Evolutionary conservation across 2,329 filamentous ascomycete species (phyloP), one percentile per base, ranked within the genome.

Genomic region (Curvularia verruculosa): DNA sequence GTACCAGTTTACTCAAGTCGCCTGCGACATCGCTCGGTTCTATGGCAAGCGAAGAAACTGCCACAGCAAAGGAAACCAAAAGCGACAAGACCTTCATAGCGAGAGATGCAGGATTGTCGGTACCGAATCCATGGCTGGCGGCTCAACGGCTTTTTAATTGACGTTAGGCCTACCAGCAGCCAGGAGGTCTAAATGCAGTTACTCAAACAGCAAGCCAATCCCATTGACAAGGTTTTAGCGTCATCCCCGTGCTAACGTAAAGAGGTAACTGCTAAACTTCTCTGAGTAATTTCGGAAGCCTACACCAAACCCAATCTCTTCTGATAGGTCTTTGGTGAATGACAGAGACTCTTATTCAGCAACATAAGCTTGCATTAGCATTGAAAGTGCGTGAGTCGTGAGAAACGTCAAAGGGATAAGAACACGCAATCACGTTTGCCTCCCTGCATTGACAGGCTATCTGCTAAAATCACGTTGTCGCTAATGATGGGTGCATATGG

Each of bases 1-100:
- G 61, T 1, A 69, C 56, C 18, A 69, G 31, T 3, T 41, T 21
- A 34, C 58, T 43, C 19, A 69, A 49, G 40, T 66, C 65, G 19
- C 41, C 31, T 6, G 58, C 61, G 21, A 69, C 52, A 24, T 54
- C 23, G 1, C 55, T 52, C 36, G 57, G 54, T 37, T 45, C 52
- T 15, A 62, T 41, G 24, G 52, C 59, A 34, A 66, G 36, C 26
- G 66, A 65, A 43, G 61, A 50, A 9, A 57, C 50, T 5, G 48
- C 60, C 24, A 56, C 51, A 23, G 49, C 49, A 24, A 59, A 57
- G 15, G 58, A 55, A 18, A 63, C 49, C 18, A 64, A 52, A 4
- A 65, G 10, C 40, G 53, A 53, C 19, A 64, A 52, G 31, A 58
- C 46, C 28, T 52, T 58, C 65, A 68, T 66, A 26, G 39, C 50